Percentiles rank a stretch among this genome's conserved stretches.
These are phyloP conservation scores for Fusarium sp. DNA, from an alignment of 2,329 filamentous ascomycete genomes.

Conservation along the genomic window DNA sequence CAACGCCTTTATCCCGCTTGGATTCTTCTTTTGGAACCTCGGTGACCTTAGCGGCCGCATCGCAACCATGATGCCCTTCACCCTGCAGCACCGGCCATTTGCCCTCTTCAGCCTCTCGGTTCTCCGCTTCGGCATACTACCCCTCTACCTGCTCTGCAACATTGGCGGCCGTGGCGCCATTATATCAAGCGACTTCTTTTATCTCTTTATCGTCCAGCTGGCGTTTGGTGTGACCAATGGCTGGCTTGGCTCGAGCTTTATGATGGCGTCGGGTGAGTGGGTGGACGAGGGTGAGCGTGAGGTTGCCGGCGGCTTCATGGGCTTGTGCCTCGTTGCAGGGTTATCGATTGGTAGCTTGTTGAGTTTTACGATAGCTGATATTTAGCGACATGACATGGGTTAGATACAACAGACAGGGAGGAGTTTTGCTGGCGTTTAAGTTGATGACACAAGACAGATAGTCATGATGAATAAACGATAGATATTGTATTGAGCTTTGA, in stretches of 20 bases:
- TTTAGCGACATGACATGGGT: constrained; percentile 47
- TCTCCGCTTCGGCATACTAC: constrained; percentile 77
- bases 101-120: constrained; percentile 76
- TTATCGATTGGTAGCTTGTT: constrained; percentile 87
- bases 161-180: constrained; percentile 79
- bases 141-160: constrained; percentile 92
- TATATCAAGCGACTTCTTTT: constrained; percentile 87
- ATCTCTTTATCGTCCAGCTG: constrained; percentile 84
- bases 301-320: constrained; percentile 94
- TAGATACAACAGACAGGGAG: not conserved
- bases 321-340: constrained; percentile 86
- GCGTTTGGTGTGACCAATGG: constrained; percentile 89
- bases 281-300: constrained; percentile 87
- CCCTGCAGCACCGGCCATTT: constrained; percentile 71
- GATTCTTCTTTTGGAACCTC: constrained; percentile 92
- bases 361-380: constrained; percentile 79
- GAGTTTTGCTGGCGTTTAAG: constrained; percentile 15
- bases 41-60: constrained; percentile 87
- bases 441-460: constrained; percentile 2
- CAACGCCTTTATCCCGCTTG: constrained; percentile 86
- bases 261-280: constrained; percentile 89
- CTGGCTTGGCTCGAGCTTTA: constrained; percentile 86
- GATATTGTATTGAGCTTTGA: constrained; percentile 21
- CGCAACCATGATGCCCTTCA: constrained; percentile 69
- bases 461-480: constrained; percentile 22